Conservation (phyloP, 2,329 filamentous ascomycete genomes). For the Coleophoma cylindrospora region DNA sequence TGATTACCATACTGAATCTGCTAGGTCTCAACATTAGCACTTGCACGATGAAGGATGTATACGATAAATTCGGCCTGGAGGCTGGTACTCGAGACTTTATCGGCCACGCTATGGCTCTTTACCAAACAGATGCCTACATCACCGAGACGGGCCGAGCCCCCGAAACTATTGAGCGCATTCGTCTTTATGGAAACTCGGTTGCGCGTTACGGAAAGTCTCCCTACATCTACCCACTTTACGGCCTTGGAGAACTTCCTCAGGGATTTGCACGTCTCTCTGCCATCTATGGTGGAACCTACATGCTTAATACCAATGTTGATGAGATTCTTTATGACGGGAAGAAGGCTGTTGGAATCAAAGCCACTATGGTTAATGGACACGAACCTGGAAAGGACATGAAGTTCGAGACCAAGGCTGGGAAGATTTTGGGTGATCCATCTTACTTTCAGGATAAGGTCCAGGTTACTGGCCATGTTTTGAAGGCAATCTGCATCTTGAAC, state of each 20-base stretch:
- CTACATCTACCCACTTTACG: constrained; percentile 99
- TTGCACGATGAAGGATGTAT: constrained; percentile 96
- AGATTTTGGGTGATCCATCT: constrained; percentile 92
- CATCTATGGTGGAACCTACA: constrained; percentile 98
- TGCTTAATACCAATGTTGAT: constrained; percentile 94
- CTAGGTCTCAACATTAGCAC: constrained; percentile 73
- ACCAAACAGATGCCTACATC: constrained; percentile 85
- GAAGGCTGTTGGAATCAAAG: constrained; percentile 94
- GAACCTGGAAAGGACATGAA: constrained; percentile 82
- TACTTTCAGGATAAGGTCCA: constrained; percentile 92
- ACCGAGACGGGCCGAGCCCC: constrained; percentile 66
- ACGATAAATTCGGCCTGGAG: constrained; percentile 96
- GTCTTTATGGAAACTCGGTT: constrained; percentile 96
- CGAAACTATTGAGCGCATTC: constrained; percentile 86
- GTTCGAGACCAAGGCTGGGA: constrained; percentile 93
- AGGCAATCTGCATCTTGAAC: constrained; percentile 96
- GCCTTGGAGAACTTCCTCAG: constrained; percentile 93
- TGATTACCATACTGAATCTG: constrained; percentile 15
- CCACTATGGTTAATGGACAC: constrained; percentile 67
- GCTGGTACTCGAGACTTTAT: constrained; percentile 88
- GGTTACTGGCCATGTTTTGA: constrained; percentile 83
- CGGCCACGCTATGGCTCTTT: constrained; percentile 97
- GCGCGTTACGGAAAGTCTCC: constrained; percentile 96
- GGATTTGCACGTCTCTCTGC: constrained; percentile 95
- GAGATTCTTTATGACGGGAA: constrained; percentile 80